Evolutionary conservation across 1,284 basidiomycete genomes (phyloP).

Genomic region (Lignosus rhinocerotis): DNA sequence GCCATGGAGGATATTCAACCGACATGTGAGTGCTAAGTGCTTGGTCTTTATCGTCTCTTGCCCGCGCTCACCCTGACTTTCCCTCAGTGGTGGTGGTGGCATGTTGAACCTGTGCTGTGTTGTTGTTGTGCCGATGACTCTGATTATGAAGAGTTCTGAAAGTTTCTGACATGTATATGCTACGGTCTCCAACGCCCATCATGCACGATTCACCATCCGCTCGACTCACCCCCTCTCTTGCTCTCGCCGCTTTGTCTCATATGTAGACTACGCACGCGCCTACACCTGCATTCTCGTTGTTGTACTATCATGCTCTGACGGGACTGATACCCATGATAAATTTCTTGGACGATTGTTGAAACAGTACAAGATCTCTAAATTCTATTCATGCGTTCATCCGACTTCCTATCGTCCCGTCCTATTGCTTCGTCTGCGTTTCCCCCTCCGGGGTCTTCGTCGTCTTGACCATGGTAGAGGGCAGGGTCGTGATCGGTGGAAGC

Average conservation of each 20-base stretch:
- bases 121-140: conserved; percentile 47
- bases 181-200: not conserved
- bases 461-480: conserved; percentile 86
- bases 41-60: conserved; percentile 1
- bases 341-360: not conserved
- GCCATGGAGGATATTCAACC: conserved; percentile 66
- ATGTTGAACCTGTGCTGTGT: conserved; percentile 59
- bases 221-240: conserved; percentile 1
- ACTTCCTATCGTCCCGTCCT: not conserved
- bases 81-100: conserved; percentile 79
- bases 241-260: conserved; percentile 1
- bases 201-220: not conserved
- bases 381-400: not conserved
- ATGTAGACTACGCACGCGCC: conserved; percentile 13
- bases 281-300: conserved; percentile 4
- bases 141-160: conserved; percentile 35
- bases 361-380: not conserved
- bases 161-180: not conserved
- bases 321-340: conserved; percentile 12
- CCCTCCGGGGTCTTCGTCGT: conserved; percentile 32
- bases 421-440: conserved; percentile 6
- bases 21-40: conserved; percentile 57
- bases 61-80: not conserved
- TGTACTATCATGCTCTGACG: conserved; percentile 21
- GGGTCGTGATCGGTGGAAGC: conserved; percentile 77